Conservation (phyloP, 345 rosid species). For the Syzygium aqueum region DNA sequence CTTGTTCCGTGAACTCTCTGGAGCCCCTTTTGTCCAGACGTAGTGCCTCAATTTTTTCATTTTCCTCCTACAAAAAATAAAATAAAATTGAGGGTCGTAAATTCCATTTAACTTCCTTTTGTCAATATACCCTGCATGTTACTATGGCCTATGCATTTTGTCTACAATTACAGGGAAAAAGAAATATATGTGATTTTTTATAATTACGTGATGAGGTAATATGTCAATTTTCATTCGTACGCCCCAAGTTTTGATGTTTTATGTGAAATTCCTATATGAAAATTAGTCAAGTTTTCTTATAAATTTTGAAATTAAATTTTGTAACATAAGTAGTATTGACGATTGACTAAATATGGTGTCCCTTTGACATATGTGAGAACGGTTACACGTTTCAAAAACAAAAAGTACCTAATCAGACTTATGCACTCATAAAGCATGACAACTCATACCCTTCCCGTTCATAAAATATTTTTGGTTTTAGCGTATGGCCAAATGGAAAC, state of each 20-base stretch:
- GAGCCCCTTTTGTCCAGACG: too few relatives aligned
- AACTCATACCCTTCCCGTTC: background rate
- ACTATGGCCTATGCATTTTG: too few relatives aligned
- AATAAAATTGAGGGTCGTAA: too few relatives aligned
- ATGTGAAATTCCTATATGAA: background rate
- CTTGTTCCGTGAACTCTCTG: too few relatives aligned
- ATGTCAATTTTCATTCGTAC: background rate
- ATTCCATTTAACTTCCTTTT: too few relatives aligned
- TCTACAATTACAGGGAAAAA: too few relatives aligned
- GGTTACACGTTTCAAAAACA: background rate
- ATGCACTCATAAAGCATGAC: background rate
- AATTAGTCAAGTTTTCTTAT: background rate
- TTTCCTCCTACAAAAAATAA: too few relatives aligned
- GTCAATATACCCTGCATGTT: too few relatives aligned
- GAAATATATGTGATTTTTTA: background rate
- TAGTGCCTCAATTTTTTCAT: too few relatives aligned
- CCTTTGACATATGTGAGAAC: background rate
- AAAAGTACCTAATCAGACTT: too few relatives aligned
- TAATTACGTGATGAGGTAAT: background rate
- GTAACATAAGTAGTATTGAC: rapidly evolving
- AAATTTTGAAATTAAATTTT: too few relatives aligned
- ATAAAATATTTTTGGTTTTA: too few relatives aligned
- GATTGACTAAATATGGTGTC: background rate
- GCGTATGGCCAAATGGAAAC: background rate
- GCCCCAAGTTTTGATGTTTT: background rate